Conservation (phyloP, 257 asterid species). For the Solanum pennellii region DNA sequence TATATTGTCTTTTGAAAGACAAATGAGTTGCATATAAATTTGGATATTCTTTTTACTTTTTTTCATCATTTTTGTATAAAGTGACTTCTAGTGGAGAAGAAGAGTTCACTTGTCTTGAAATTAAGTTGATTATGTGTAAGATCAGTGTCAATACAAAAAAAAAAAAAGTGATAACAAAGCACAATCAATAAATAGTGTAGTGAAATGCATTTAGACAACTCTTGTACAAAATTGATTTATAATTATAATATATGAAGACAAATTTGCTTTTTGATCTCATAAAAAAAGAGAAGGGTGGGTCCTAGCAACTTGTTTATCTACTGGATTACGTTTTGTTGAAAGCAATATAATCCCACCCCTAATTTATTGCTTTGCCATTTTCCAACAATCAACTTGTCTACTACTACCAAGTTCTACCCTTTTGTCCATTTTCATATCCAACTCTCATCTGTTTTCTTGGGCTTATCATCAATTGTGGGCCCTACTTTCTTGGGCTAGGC, state of each 20-base stretch:
- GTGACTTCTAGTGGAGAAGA: not conserved
- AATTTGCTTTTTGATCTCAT: not conserved
- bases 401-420: not conserved
- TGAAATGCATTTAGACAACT: not conserved
- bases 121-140: not conserved
- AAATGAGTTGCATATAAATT: not conserved
- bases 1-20: not conserved
- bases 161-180: not conserved
- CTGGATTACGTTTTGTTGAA: not conserved
- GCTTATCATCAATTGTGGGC: not conserved
- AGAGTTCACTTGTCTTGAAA: not conserved
- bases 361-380: constrained; percentile 5
- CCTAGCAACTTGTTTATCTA: constrained; percentile 1
- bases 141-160: not conserved
- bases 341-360: constrained; percentile 11
- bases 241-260: not conserved
- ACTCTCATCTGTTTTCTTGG: constrained; percentile 6
- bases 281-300: not conserved
- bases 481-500: not conserved
- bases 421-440: not conserved
- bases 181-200: not conserved
- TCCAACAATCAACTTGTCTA: constrained; percentile 1
- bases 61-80: not conserved
- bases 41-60: not conserved
- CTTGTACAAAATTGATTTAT: not conserved